Evolutionary conservation across 805 yeast species (phyloP).

Genomic region (Saccharomycopsis selenospora): DNA sequence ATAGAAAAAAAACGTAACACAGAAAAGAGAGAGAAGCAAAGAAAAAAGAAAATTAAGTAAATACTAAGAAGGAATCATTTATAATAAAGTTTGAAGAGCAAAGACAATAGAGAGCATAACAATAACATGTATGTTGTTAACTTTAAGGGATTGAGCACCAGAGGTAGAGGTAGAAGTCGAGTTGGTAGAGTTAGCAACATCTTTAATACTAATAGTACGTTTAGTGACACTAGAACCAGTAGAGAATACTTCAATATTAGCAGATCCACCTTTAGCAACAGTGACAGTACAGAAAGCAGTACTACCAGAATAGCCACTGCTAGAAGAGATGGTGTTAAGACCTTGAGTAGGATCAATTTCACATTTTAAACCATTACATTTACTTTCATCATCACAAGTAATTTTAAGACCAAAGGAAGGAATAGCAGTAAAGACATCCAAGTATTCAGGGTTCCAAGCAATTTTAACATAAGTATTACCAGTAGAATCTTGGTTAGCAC

Average conservation of each 20-base stretch:
- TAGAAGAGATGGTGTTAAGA: constrained; percentile 47
- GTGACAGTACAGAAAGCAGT: constrained; percentile 81
- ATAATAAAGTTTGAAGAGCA: constrained; percentile 8
- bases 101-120: constrained; percentile 5
- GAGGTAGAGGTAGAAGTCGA: constrained; percentile 3
- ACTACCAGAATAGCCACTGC: constrained; percentile 49
- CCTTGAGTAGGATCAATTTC: constrained; percentile 69
- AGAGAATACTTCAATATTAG: constrained; percentile 63
- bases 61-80: background rate
- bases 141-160: constrained; percentile 2
- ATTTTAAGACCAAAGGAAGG: constrained; percentile 70
- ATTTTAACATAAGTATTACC: constrained; percentile 75
- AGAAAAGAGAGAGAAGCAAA: background rate
- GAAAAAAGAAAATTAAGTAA: background rate
- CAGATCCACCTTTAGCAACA: constrained; percentile 54
- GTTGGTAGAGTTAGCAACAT: background rate
- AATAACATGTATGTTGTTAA: background rate
- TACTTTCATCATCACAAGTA: constrained; percentile 59
- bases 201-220: background rate
- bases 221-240: constrained; percentile 5
- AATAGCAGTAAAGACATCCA: constrained; percentile 44
- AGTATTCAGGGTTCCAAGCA: constrained; percentile 86
- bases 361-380: constrained; percentile 75
- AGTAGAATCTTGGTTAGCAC: constrained; percentile 68
- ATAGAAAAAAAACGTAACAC: background rate